Percentiles rank a stretch among this genome's conserved stretches.
Evolutionary conservation across 2,329 filamentous ascomycete genomes (phyloP).

Genomic region (Teratosphaeria destructans): DNA sequence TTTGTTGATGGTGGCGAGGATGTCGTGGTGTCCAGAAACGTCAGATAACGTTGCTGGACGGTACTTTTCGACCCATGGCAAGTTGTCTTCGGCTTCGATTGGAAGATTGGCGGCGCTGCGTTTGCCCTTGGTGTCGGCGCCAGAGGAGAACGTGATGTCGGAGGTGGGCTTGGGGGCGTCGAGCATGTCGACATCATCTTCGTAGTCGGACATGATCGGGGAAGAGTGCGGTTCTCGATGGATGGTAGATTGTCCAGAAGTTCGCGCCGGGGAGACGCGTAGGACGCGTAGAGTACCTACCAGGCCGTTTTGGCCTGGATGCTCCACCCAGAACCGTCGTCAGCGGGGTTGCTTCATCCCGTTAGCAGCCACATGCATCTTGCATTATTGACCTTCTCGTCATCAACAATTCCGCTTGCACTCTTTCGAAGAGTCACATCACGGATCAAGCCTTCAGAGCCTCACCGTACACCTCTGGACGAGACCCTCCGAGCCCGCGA

Average conservation of each 20-base stretch:
- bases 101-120: conserved; percentile 85
- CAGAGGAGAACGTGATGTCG: conserved; percentile 60
- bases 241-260: not conserved
- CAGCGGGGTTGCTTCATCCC: not conserved
- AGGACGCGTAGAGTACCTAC: not conserved
- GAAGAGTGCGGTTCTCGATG: not conserved
- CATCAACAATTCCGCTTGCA: not conserved
- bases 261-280: not conserved
- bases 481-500: not conserved
- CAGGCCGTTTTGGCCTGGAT: not conserved
- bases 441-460: too few species aligned
- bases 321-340: not conserved
- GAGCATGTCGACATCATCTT: conserved; percentile 56
- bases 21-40: conserved; percentile 94
- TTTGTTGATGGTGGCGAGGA: conserved; percentile 93
- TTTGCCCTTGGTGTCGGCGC: conserved; percentile 70
- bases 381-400: not conserved
- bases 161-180: conserved; percentile 40
- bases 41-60: conserved; percentile 79
- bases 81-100: conserved; percentile 81
- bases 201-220: conserved; percentile 44
- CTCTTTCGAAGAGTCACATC: not conserved
- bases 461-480: not conserved
- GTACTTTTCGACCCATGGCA: conserved; percentile 99
- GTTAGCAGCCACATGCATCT: not conserved